Evolutionary conservation across 1,284 basidiomycete species (phyloP).

Genomic region (Agaricales sp.): DNA sequence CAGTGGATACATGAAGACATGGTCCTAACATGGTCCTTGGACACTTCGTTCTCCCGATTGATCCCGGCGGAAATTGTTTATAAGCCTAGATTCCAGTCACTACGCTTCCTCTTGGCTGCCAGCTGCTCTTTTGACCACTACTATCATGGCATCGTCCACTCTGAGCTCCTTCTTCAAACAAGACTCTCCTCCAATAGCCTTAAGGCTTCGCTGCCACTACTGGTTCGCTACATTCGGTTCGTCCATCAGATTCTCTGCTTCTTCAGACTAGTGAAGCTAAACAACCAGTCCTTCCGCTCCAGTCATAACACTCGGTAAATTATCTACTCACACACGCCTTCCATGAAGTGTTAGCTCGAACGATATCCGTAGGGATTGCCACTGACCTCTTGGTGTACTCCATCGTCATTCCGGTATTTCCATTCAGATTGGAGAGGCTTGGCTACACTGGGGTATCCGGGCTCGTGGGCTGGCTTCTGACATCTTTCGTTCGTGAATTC

Average conservation of each 20-base stretch:
- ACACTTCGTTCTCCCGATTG: no score
- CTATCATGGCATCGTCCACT: not conserved
- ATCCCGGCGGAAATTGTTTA: no score
- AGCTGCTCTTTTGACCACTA: not conserved
- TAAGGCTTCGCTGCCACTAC: slow-evolving; percentile 20
- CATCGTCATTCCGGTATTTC: slow-evolving; percentile 65
- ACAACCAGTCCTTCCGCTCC: slow-evolving; percentile 11
- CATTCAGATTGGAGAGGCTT: slow-evolving; percentile 56
- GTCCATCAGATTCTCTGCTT: slow-evolving; percentile 4
- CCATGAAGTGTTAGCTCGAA: no score
- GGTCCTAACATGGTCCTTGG: no score
- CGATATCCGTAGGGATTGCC: slow-evolving; percentile 39
- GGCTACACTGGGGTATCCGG: slow-evolving; percentile 42
- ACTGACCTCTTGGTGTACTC: slow-evolving; percentile 61
- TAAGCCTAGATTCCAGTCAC: no score
- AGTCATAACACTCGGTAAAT: not conserved
- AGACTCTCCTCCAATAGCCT: slow-evolving; percentile 8
- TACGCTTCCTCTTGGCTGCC: not conserved
- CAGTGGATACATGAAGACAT: no score
- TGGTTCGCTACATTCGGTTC: slow-evolving; percentile 19
- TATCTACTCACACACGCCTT: no score
- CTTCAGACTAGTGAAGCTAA: no score
- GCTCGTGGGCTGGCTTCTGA: slow-evolving; percentile 60
- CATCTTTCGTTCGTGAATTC: slow-evolving; percentile 38
- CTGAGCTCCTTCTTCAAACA: not conserved